Percentiles rank a stretch among this genome's conserved stretches.
Evolutionary conservation across 371 early-diverging fungal genomes (phyloP).

Genomic region (Syncephalastrum racemosum): DNA sequence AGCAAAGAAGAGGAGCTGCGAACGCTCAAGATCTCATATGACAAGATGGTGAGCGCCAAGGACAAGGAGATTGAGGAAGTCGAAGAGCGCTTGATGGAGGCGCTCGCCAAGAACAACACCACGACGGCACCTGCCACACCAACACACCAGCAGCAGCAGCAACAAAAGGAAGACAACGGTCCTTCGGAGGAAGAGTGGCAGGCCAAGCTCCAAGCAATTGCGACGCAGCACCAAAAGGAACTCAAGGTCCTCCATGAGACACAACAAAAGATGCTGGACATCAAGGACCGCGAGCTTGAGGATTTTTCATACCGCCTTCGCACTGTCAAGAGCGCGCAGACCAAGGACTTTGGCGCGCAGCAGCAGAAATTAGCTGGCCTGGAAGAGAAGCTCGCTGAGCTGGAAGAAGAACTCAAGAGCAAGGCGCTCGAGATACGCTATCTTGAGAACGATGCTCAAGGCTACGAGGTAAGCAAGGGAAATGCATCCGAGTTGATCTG

Average conservation of each 20-base stretch:
- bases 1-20: conserved; percentile 25
- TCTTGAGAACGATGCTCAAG: conserved; percentile 42
- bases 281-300: conserved; percentile 47
- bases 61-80: conserved; percentile 41
- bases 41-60: conserved; percentile 39
- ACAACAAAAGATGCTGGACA: conserved; percentile 43
- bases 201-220: conserved; percentile 31
- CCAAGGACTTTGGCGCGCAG: conserved; percentile 44
- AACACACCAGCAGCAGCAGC: conserved; percentile 6
- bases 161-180: conserved; percentile 1
- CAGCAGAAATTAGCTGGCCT: conserved; percentile 29
- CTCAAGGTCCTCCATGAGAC: conserved; percentile 42
- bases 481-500: too few species aligned
- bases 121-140: conserved; percentile 4
- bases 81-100: conserved; percentile 32
- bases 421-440: conserved; percentile 41
- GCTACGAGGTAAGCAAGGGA: conserved; percentile 43
- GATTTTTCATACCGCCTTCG: conserved; percentile 41
- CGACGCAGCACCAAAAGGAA: conserved; percentile 44
- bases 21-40: conserved; percentile 29
- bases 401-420: conserved; percentile 34
- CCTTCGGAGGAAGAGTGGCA: conserved; percentile 10
- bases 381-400: conserved; percentile 28
- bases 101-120: conserved; percentile 10
- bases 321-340: conserved; percentile 35